These are phyloP conservation scores for Elsinoe batatas DNA, from an alignment of 2,329 filamentous ascomycete species.

Conservation along the genomic window DNA sequence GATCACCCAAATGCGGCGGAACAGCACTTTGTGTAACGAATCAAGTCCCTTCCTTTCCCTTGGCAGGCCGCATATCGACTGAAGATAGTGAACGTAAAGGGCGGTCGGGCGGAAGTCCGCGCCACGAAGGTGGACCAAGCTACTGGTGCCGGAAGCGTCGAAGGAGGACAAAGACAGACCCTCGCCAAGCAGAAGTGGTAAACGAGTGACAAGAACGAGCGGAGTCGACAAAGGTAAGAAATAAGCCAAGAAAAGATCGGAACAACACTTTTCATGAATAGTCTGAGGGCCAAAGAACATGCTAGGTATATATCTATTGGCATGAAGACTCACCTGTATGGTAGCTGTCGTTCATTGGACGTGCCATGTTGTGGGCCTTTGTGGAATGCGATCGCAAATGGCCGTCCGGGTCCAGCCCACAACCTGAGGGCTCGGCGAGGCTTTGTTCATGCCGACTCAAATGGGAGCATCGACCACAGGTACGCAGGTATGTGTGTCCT, in stretches of 20 bases:
- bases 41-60: background rate
- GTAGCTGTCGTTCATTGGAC: background rate
- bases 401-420: background rate
- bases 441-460: background rate
- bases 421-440: background rate
- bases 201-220: background rate
- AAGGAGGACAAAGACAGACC: background rate
- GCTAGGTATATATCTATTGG: background rate
- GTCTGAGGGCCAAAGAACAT: too few species aligned
- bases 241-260: too few species aligned
- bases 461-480: background rate
- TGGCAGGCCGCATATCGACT: background rate
- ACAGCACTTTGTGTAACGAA: background rate
- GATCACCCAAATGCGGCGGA: background rate
- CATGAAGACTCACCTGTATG: background rate
- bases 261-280: too few species aligned
- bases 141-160: background rate
- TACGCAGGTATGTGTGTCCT: too few species aligned
- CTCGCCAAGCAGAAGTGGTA: background rate
- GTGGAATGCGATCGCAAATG: constrained; percentile 9
- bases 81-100: background rate
- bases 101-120: background rate
- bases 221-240: background rate
- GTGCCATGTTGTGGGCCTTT: constrained; percentile 1
- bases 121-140: background rate